Percentiles rank a stretch among this genome's conserved stretches.
Evolutionary conservation across 2,329 filamentous ascomycete species (phyloP).

Genomic region (Davidsoniella virescens): DNA sequence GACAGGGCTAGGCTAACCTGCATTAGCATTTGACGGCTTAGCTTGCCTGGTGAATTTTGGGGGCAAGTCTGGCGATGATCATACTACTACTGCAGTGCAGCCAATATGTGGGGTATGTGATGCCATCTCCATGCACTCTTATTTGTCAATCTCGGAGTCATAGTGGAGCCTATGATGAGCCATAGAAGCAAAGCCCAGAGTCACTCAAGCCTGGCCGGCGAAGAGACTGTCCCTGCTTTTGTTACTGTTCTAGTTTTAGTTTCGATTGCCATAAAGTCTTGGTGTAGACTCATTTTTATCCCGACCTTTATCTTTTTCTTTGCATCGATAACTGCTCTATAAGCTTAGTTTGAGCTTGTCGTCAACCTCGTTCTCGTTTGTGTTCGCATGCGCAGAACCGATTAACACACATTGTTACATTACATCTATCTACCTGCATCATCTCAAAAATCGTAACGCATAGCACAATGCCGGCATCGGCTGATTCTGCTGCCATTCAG

Average conservation of each 20-base stretch:
- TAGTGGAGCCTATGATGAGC: constrained; percentile 6
- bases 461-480: constrained; percentile 6
- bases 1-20: too few species aligned
- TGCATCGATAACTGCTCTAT: too few species aligned
- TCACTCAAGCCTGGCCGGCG: background rate
- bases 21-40: too few species aligned
- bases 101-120: constrained; percentile 6
- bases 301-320: too few species aligned
- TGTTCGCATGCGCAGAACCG: background rate
- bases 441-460: background rate
- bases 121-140: constrained; percentile 9
- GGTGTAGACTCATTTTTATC: too few species aligned
- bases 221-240: too few species aligned
- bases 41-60: too few species aligned
- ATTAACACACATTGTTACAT: background rate
- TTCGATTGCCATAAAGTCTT: too few species aligned
- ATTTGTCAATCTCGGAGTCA: constrained; percentile 9
- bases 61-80: too few species aligned
- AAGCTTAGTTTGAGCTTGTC: background rate
- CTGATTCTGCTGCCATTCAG: constrained; percentile 3
- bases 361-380: background rate
- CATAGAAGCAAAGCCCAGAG: background rate
- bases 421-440: too few species aligned
- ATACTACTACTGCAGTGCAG: background rate
- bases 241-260: too few species aligned